These are phyloP conservation scores for Salvia hispanica DNA, from an alignment of 257 asterid genomes.

Conservation along the genomic window DNA sequence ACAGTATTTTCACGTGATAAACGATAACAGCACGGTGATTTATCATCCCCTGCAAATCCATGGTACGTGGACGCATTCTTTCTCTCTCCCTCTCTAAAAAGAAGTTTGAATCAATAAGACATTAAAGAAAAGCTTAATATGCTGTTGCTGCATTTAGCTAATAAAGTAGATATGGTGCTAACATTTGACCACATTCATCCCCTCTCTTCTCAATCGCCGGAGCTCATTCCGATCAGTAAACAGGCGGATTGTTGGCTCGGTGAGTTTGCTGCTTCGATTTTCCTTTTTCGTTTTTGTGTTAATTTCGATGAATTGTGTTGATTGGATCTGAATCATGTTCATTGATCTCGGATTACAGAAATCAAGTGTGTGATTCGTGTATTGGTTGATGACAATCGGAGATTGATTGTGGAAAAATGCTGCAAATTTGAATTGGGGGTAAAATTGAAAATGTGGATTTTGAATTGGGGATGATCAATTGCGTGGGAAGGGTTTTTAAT, in stretches of 20 bases:
- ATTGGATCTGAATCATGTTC: background rate
- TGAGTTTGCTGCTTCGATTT: slow-evolving; percentile 6
- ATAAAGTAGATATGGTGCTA: slow-evolving; percentile 1
- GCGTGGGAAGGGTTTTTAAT: too few relatives aligned
- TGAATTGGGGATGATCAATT: too few relatives aligned
- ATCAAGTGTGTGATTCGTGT: background rate
- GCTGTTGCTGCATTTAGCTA: background rate
- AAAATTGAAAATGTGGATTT: too few relatives aligned
- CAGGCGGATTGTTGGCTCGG: slow-evolving; percentile 24
- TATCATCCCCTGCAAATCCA: slow-evolving; percentile 26
- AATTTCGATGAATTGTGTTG: background rate
- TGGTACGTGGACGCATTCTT: slow-evolving; percentile 37
- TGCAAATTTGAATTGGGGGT: too few relatives aligned
- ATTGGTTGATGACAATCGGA: background rate
- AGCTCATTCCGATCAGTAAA: background rate
- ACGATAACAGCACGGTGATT: background rate
- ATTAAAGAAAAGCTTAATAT: slow-evolving; percentile 30
- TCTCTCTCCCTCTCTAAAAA: slow-evolving; percentile 22
- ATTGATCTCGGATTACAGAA: too few relatives aligned
- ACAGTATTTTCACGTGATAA: background rate
- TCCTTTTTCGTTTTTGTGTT: background rate
- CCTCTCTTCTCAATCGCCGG: background rate
- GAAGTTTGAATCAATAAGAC: slow-evolving; percentile 20
- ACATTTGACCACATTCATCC: slow-evolving; percentile 22
- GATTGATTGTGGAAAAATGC: background rate